Percentiles rank a stretch among this genome's conserved stretches.
Conservation (phyloP, 2,329 filamentous ascomycete species). For the Alternaria triticimaculans region DNA sequence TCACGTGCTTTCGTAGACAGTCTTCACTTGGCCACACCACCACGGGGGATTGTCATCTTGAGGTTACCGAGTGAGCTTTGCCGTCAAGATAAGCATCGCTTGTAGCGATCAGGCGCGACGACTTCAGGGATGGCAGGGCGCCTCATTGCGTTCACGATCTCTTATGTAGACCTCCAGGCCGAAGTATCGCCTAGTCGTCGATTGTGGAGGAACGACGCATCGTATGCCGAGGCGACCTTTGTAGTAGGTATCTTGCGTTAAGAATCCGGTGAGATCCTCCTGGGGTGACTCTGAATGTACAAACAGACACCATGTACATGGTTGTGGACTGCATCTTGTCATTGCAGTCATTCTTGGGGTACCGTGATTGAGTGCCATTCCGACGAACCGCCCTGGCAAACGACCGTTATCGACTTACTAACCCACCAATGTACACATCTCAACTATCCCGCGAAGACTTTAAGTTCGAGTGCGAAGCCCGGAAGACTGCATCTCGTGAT, state of each 20-base stretch:
- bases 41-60: no score
- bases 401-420: no score
- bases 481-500: neutral
- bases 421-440: no score
- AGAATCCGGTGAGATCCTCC: neutral
- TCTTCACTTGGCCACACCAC: no score
- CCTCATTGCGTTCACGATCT: neutral
- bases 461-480: no score
- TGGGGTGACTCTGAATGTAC: rapidly evolving
- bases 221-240: rapidly evolving
- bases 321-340: neutral
- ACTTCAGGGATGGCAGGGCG: neutral
- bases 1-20: no score
- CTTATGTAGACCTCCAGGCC: neutral
- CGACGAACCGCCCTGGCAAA: no score
- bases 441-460: no score
- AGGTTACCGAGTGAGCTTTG: neutral
- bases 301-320: neutral
- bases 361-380: no score
- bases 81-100: neutral
- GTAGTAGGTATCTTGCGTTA: rapidly evolving
- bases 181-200: neutral
- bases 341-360: no score
- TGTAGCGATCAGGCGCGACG: neutral
- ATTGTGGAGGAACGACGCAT: neutral